Base-by-base conservation (phyloP, 345 rosid genomes). In the Trapa incisa region DNA sequence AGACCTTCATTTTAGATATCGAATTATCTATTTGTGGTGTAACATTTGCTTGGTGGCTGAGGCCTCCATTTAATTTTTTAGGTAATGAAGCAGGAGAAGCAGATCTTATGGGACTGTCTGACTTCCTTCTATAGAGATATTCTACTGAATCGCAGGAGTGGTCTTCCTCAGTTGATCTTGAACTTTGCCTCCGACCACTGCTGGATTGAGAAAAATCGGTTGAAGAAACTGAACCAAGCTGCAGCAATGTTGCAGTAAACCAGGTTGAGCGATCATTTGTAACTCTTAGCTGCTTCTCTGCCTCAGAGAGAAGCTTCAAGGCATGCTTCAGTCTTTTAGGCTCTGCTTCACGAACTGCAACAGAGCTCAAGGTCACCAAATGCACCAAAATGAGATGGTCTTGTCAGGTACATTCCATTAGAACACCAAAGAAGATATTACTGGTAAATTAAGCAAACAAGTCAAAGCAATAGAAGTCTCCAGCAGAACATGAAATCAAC, bases 231-330 rank as follows among this genome's bases (percentile, higher is more conserved):
- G 96, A 94, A 65, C 97, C 95, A 64, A 94, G 95, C 87, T 91
- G 99, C 67, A 94, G 77, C 45, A 94, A 80, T 42, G 95, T 89
- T 32, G 97, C 96, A 3, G 97, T 91, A 83, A 94, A 91, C 99
- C 99, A 94, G 32, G 96, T 94, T 39, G 95, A 89, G 64, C 96
- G 95, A 74, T 94, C 99, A 72, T 79, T 94, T 62, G 97, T 86
- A 72, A 85, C 83, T 67, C 95, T 72, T 56, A 94, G 78, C 74
- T 89, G 99, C 75, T 87, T 94, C 89, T 90, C 96, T 15, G 99
- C 91, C 71, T 91, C 97, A 1, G 97, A 91, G 65, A 94, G 97
- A 78, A 94, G 97, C 86, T 86, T 94, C 73, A 94, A 76, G 54
- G 99, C 92, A 84, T 82, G 94, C 82, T 94, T 94, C 70, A 94